phyloP scores from a whole-genome alignment of 2,329 filamentous ascomycete genomes.

The Epicoccum nigrum region DNA sequence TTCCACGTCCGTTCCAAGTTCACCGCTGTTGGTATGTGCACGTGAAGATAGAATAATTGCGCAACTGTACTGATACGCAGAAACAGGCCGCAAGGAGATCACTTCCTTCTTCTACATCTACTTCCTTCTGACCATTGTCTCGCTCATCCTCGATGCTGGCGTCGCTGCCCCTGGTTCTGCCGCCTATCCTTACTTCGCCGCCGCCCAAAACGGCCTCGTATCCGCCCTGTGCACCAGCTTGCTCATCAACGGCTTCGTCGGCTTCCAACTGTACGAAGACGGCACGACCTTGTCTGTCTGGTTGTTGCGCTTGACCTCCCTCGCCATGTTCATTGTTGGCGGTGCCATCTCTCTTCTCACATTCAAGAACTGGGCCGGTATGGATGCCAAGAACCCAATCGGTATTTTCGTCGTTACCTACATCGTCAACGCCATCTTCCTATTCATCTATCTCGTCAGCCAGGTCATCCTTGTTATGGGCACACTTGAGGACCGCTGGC shows the following conservation, averaged over 20 bases:
- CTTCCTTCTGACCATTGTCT: conserved; percentile 85
- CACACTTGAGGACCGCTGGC: conserved; percentile 94
- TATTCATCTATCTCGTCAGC: conserved; percentile 84
- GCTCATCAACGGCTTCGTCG: conserved; percentile 96
- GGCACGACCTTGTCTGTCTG: conserved; percentile 92
- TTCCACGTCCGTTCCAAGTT: conserved; percentile 97
- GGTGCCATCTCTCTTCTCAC: conserved; percentile 89
- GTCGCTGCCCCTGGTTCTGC: conserved; percentile 83
- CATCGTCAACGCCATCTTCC: conserved; percentile 83
- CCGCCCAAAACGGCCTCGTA: conserved; percentile 81
- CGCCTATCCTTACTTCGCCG: conserved; percentile 89
- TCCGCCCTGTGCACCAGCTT: conserved; percentile 88
- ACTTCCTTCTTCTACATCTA: conserved; percentile 97
- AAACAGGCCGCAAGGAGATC: conserved; percentile 68
- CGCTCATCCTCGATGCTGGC: conserved; percentile 88
- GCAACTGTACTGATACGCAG: conserved; percentile 21
- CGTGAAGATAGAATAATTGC: no score
- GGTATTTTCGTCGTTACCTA: conserved; percentile 93
- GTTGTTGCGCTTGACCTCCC: conserved; percentile 80
- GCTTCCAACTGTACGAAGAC: conserved; percentile 97
- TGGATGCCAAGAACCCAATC: conserved; percentile 83
- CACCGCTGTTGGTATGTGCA: conserved; percentile 83
- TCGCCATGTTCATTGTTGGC: conserved; percentile 82
- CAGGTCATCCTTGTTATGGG: conserved; percentile 87
- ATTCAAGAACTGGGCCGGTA: conserved; percentile 88